Evolutionary conservation across 306 rosid species (phyloP).

Genomic region (Senna siamea): DNA sequence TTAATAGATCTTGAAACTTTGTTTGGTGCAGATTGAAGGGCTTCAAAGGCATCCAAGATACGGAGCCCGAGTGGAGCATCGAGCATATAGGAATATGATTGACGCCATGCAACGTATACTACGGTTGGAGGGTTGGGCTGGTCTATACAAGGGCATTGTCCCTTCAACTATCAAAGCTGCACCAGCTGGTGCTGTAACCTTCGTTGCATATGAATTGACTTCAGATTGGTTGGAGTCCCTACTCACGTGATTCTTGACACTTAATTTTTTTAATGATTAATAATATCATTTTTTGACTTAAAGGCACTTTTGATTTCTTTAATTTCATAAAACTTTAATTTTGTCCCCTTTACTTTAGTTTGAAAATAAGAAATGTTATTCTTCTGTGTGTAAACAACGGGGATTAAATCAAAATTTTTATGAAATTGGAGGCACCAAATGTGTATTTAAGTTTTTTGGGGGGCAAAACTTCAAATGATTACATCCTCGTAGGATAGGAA

Average conservation of each 20-base stretch:
- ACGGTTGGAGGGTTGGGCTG: slow-evolving; percentile 76
- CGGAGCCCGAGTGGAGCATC: slow-evolving; percentile 82
- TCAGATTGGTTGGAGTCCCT: slow-evolving; percentile 76
- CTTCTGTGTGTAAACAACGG: no score
- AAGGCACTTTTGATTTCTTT: no score
- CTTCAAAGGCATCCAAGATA: slow-evolving; percentile 89
- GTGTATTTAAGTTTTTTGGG: no score
- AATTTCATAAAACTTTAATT: no score
- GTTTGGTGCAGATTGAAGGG: slow-evolving; percentile 75
- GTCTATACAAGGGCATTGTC: slow-evolving; percentile 86
- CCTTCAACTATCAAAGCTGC: slow-evolving; percentile 95
- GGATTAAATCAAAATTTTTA: no score
- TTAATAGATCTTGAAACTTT: slow-evolving; percentile 18
- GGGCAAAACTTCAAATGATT: slow-evolving; percentile 3
- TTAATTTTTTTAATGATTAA: neutral
- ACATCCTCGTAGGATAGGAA: slow-evolving; percentile 38
- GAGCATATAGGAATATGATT: slow-evolving; percentile 70
- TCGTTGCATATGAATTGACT: slow-evolving; percentile 82
- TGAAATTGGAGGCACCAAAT: no score
- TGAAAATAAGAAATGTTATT: no score
- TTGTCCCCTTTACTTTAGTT: no score
- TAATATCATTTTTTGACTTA: slow-evolving; percentile 32
- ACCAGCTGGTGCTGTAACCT: slow-evolving; percentile 93
- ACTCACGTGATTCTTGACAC: slow-evolving; percentile 44
- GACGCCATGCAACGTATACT: slow-evolving; percentile 74